Evolutionary conservation across 176 grass and related monocot genomes (phyloP), one percentile per base, ranked within the genome.

Genomic region (Lolium perenne): DNA sequence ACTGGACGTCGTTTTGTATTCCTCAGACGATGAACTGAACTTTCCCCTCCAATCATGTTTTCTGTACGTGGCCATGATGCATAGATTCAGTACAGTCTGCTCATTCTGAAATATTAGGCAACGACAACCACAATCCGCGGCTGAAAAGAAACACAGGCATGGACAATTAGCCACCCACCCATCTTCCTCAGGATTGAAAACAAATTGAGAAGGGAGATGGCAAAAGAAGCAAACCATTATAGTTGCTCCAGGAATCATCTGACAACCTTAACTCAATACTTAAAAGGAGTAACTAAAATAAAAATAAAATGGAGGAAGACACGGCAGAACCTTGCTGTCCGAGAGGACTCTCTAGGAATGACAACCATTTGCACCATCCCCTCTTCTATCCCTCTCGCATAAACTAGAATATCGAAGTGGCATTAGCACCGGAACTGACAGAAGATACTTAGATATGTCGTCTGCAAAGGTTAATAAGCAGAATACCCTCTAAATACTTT

Each of bases 321-420:
- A 14, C 0, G 43, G 62, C 25, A 10, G 64, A 43, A 6, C 49
- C 38, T 93, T 88, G n/a, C 66, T 97, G 68, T 90, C 49, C 68
- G 92, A 92, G 93, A 92, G 89, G 89, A 38, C 47, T 85, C 82
- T 95, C 89, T 85, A 83, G 77, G 62, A 95, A 92, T 89, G 95
- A 88, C 88, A 82, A 54, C 22, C 40, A 86, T 68, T 29, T 87
- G 1, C 86, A 82, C 90, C 90, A 97, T 86, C 51, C 82, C 77
- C 51, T 89, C 80, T 85, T 97, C 84, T 82, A 66, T 47, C 84
- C 87, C 85, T 78, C 89, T 89, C 87, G 32, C 14, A 68, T 7
- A 18, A 47, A 82, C 2, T 23, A 14, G 1, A 59, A 75, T 14
- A 12, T 6, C 29, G 18, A 70, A 83, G 1, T 54, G 16, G 68